These are phyloP conservation scores for Suillus americanus DNA, from an alignment of 768 basidiomycete species.

Conservation along the genomic window DNA sequence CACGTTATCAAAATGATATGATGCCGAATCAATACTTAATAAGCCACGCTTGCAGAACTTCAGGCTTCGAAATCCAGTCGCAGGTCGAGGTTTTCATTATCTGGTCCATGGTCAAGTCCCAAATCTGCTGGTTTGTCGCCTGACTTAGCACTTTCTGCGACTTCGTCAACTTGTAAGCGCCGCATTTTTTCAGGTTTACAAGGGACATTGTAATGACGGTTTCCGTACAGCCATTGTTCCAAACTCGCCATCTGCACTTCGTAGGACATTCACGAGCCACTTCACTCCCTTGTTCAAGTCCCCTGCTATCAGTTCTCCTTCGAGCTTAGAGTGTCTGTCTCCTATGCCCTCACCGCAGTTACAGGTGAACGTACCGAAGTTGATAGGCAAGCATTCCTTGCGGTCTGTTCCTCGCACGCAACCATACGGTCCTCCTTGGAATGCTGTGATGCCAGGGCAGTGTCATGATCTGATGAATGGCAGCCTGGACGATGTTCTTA, in stretches of 20 bases:
- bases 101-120: constrained; percentile 5
- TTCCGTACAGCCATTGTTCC: background rate
- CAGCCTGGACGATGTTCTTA: background rate
- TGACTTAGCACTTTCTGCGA: background rate
- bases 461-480: background rate
- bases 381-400: constrained; percentile 18
- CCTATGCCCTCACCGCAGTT: background rate
- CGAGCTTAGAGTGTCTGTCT: constrained; percentile 4
- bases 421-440: constrained; percentile 39
- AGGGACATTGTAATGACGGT: background rate
- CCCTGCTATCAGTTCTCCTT: constrained; percentile 14
- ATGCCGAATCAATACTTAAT: too few relatives aligned
- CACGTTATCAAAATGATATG: background rate
- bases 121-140: background rate
- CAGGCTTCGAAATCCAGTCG: constrained; percentile 3
- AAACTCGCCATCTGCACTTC: constrained; percentile 3
- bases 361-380: constrained; percentile 14
- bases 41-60: background rate
- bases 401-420: constrained; percentile 34
- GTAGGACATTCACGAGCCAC: constrained; percentile 15
- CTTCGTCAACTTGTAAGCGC: background rate
- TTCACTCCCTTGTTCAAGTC: constrained; percentile 26
- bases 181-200: background rate
- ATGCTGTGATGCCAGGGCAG: constrained; percentile 26
- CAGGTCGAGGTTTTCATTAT: background rate